phyloP scores from a whole-genome alignment of 2,329 filamentous ascomycete genomes.

The Hymenoscyphus occultus region DNA sequence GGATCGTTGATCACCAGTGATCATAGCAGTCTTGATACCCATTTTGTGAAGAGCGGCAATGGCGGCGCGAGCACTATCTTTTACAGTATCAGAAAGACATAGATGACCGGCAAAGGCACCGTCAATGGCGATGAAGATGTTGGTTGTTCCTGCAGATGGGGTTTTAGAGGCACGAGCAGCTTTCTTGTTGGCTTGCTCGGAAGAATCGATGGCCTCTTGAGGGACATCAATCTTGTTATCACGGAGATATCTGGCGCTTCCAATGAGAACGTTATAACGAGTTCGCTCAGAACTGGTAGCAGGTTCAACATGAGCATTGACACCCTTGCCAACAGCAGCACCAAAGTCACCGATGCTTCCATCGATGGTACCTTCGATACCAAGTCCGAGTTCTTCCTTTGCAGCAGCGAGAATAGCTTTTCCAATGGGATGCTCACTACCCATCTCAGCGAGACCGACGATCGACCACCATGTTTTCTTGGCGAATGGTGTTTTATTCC shows the following conservation, averaged over 20 bases:
- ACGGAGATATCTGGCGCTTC: slow-evolving; percentile 74
- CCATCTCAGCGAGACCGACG: slow-evolving; percentile 90
- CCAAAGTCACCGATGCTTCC: slow-evolving; percentile 84
- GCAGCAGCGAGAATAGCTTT: slow-evolving; percentile 77
- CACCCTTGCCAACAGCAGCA: slow-evolving; percentile 78
- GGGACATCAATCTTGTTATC: slow-evolving; percentile 68
- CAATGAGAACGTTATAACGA: slow-evolving; percentile 77
- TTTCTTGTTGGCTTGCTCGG: slow-evolving; percentile 55
- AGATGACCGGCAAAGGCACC: slow-evolving; percentile 76
- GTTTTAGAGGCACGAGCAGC: slow-evolving; percentile 38
- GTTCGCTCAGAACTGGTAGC: slow-evolving; percentile 62
- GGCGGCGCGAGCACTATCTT: slow-evolving; percentile 77
- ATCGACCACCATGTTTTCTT: slow-evolving; percentile 91
- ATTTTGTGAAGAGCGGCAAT: slow-evolving; percentile 80
- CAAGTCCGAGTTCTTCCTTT: slow-evolving; percentile 70
- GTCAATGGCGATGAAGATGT: slow-evolving; percentile 88
- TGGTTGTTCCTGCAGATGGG: slow-evolving; percentile 68
- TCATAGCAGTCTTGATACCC: slow-evolving; percentile 83
- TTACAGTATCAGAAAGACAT: slow-evolving; percentile 85
- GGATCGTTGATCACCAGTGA: slow-evolving; percentile 86
- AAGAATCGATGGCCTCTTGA: slow-evolving; percentile 58
- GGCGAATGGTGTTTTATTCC: slow-evolving; percentile 66
- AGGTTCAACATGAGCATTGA: slow-evolving; percentile 79
- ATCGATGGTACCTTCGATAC: slow-evolving; percentile 69
- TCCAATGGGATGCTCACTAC: slow-evolving; percentile 94